These are phyloP conservation scores for Leucosporidium scottii DNA, from an alignment of 768 basidiomycete genomes.

Conservation along the genomic window DNA sequence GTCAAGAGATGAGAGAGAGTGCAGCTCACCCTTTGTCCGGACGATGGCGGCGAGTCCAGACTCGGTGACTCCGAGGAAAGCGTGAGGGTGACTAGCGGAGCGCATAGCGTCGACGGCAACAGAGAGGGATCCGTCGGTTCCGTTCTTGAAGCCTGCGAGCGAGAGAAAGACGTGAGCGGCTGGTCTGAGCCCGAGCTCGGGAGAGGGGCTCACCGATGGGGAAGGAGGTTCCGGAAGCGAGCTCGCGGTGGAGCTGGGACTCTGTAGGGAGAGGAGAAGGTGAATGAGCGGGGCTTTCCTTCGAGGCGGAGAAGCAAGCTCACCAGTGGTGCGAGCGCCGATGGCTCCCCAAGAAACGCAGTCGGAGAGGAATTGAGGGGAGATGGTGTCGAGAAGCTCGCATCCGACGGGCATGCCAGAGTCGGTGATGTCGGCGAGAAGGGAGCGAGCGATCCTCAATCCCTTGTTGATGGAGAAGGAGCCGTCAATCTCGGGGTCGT, in stretches of 20 bases:
- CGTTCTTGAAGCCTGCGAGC: constrained; percentile 85
- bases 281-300: too few relatives aligned
- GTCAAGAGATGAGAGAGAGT: neutral
- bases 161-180: neutral
- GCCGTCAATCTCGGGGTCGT: constrained; percentile 88
- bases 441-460: constrained; percentile 72
- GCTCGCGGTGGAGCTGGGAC: constrained; percentile 91
- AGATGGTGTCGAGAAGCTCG: constrained; percentile 71
- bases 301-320: neutral
- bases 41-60: constrained; percentile 82
- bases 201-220: constrained; percentile 54
- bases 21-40: constrained; percentile 16
- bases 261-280: constrained; percentile 53
- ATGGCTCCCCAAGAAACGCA: constrained; percentile 91
- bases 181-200: neutral
- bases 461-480: constrained; percentile 97
- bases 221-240: constrained; percentile 92
- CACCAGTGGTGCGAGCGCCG: constrained; percentile 79
- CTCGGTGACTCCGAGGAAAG: constrained; percentile 71
- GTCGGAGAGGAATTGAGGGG: constrained; percentile 40
- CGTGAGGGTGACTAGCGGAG: constrained; percentile 81
- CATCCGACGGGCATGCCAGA: constrained; percentile 88
- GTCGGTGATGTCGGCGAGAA: constrained; percentile 84
- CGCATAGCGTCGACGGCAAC: constrained; percentile 98
- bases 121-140: constrained; percentile 79